phyloP scores from a whole-genome alignment of 768 basidiomycete genomes.

The Terana coerulea region DNA sequence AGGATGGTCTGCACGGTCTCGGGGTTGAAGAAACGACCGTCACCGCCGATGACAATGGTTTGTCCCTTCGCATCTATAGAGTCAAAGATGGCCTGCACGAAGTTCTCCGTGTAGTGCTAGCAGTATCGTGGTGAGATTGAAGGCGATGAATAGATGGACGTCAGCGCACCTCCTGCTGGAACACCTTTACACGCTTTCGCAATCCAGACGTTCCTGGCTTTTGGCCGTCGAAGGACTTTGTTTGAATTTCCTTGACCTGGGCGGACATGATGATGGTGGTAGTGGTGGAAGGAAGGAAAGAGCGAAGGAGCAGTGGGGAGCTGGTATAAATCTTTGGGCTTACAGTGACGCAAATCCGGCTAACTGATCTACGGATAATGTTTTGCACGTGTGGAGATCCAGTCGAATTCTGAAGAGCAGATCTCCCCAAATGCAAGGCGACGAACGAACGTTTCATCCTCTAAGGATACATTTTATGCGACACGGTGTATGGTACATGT shows the following conservation, averaged over 20 bases:
- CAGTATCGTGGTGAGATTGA: constrained; percentile 17
- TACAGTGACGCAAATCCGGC: constrained; percentile 9
- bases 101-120: constrained; percentile 99
- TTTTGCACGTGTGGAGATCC: constrained; percentile 4
- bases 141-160: background rate
- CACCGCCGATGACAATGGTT: constrained; percentile 94
- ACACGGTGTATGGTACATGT: background rate
- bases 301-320: constrained; percentile 7
- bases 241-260: constrained; percentile 63
- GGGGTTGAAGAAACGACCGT: constrained; percentile 89
- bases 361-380: background rate
- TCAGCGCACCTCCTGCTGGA: constrained; percentile 83
- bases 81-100: constrained; percentile 90
- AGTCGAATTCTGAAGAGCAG: background rate
- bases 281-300: constrained; percentile 5
- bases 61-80: constrained; percentile 78
- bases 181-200: constrained; percentile 96
- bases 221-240: constrained; percentile 89
- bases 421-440: background rate
- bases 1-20: constrained; percentile 90
- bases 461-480: background rate
- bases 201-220: constrained; percentile 98
- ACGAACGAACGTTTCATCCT: constrained; percentile 6
- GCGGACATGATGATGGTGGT: constrained; percentile 31
- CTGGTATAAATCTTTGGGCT: background rate